Evolutionary conservation across 345 rosid genomes (phyloP).

Genomic region (Zanthoxylum bungeanum): DNA sequence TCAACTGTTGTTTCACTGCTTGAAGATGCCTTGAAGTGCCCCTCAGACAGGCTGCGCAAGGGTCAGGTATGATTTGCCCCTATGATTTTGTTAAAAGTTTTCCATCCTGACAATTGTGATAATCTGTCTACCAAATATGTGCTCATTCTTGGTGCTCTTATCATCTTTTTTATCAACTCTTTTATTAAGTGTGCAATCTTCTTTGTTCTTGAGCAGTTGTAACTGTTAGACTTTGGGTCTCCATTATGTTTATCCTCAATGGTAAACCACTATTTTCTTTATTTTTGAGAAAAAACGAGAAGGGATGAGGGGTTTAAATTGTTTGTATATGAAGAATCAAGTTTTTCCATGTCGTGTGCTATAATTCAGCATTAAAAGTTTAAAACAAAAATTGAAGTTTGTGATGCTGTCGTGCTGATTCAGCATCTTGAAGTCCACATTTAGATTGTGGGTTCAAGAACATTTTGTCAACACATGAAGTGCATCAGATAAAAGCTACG

Average conservation of each 20-base stretch:
- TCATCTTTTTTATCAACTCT: not conserved
- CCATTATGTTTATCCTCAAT: not conserved
- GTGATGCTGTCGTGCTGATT: not conserved
- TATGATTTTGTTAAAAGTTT: not conserved
- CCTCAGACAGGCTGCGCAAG: constrained; percentile 95
- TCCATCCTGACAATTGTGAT: not conserved
- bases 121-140: not conserved
- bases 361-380: not conserved
- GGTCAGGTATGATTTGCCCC: constrained; percentile 69
- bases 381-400: not conserved
- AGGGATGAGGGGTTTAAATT: not conserved
- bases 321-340: not conserved
- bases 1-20: constrained; percentile 87
- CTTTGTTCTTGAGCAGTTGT: not conserved
- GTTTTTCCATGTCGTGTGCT: not conserved
- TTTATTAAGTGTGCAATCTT: not conserved
- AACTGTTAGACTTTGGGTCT: not conserved
- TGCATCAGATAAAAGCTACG: not conserved
- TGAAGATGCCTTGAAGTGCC: constrained; percentile 89
- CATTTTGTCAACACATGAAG: not conserved
- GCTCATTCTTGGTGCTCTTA: not conserved
- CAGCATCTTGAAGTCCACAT: not conserved
- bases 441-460: not conserved
- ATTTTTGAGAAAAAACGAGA: not conserved
- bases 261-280: too few relatives aligned